Evolutionary conservation across 2,329 filamentous ascomycete genomes (phyloP), one percentile per base, ranked within the genome.

Genomic region (Dactylellina haptotyla): DNA sequence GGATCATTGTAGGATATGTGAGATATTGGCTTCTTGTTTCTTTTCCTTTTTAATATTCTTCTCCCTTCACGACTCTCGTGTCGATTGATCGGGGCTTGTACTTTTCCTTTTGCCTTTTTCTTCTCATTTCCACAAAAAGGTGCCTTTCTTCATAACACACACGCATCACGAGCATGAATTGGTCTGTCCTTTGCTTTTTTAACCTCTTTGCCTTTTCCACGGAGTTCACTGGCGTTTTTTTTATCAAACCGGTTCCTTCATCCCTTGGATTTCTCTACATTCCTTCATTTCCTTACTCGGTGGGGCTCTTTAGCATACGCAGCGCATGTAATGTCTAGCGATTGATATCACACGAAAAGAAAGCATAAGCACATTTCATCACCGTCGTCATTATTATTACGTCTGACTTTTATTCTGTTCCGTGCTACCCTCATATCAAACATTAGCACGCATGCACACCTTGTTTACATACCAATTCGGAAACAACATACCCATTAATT

Each of bases 261-360:
- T 56, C 48, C 32, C 26, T 8, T 20, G 51, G 30, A 30, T 28
- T 28, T 30, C 37, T 57, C 30, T 57, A 26, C 53, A 43, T 43
- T 57, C 37, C 20, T 41, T 59, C 30, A 57, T 58, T 18, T n/a
- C 18, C 14, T 12, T 5, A 41, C 23, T 45, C 39, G 57, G 14
- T 37, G 18, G 9, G 25, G 20, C 3, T 56, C n/a, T 41, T 56
- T 58, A 48, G 18, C 43, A 50, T 37, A 48, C 16, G 28, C 41
- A 16, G 41, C 64, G 66, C 50, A 71, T 71, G 41, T 71, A 63
- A 71, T 71, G 58, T 71, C 58, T 64, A 71, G 34, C 58, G 65
- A 62, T 45, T 32, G 64, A 32, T 62, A 62, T 69, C 6, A 54
- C 37, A 37, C 64, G 20, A 32, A 59, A 28, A 58, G 20, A 41